Base-by-base conservation (phyloP, 2,329 filamentous ascomycete species). In the Hirsutella minnesotensis region DNA sequence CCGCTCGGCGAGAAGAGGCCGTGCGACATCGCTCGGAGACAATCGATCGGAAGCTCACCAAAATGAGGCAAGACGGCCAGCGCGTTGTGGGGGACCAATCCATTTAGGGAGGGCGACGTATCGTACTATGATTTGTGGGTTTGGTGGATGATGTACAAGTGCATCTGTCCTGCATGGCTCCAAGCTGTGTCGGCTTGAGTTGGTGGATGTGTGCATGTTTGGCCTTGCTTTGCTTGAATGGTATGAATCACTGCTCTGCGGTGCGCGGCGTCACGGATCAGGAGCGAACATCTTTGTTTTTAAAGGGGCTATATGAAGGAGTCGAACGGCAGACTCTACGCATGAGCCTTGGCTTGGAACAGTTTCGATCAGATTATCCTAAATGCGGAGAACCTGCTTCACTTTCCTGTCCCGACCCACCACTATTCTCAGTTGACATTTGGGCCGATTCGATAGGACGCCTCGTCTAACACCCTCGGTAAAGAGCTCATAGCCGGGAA, bases 401-500 rank as follows among this genome's bases (percentile, higher is more conserved):
- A 83, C 77, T 47, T 65, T 73, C 51, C 81, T 68, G 50, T 81
- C 70, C 49, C 69, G 69, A 35, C 72, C 71, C 2, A 86, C 75
- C 9, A 82, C 64, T 39, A 86, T 59, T 43, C 78, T 66, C 49
- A 86, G 61, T 56, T 85, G 80, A 47, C 68, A 65, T 7, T 69
- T 69, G 21, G 66, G 58, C 53, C 65, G 69, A 16, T 66, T 58
- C 1, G 58, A 44, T 47, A 83, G 74, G 24, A 80, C 63, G 1
- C 81, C 81, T 21, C 60, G 55, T 44, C 80, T 68, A 45, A 85
- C 56, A 16, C 67, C 69, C 24, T 78, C 73, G 2, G 72, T 73
- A 54, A 77, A 86, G 10, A 86, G 67, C 63, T 86, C 82, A 52
- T 86, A 86, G 2, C 79, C 79, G 4, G 82, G 82, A 53, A 80